These are phyloP conservation scores for Penicillium brevicompactum DNA, from an alignment of 2,329 filamentous ascomycete species.

Conservation along the genomic window DNA sequence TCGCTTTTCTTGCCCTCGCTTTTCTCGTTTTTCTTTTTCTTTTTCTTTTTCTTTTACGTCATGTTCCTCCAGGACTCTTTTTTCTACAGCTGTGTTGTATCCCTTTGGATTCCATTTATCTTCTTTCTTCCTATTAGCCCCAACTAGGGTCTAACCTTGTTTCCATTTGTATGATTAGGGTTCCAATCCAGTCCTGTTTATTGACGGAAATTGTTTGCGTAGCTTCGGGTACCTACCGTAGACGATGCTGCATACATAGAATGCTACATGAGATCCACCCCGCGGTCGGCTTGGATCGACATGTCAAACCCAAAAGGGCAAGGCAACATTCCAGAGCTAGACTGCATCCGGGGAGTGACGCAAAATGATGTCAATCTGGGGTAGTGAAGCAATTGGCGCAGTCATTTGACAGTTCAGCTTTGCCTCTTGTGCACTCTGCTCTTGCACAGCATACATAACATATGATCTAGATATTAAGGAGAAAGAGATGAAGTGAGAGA, in stretches of 20 bases:
- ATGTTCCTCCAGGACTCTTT: background rate
- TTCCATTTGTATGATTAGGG: constrained; percentile 23
- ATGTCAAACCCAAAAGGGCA: constrained; percentile 25
- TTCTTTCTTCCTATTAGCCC: constrained; percentile 10
- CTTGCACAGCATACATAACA: no score
- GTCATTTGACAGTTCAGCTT: no score
- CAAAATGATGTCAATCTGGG: constrained; percentile 20
- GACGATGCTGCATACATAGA: background rate
- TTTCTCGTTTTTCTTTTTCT: background rate
- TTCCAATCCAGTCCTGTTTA: constrained; percentile 15
- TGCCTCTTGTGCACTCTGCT: no score
- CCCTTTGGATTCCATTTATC: background rate
- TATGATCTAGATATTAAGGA: no score
- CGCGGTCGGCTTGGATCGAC: constrained; percentile 15
- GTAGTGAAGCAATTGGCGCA: background rate
- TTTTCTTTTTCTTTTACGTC: constrained; percentile 1
- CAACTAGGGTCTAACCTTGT: constrained; percentile 7
- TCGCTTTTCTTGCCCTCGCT: constrained; percentile 5
- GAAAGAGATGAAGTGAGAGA: no score
- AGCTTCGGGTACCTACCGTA: constrained; percentile 1
- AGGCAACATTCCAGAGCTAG: constrained; percentile 27
- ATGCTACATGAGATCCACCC: constrained; percentile 18
- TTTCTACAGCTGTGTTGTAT: background rate
- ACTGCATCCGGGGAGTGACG: constrained; percentile 29
- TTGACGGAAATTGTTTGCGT: constrained; percentile 27